These are phyloP conservation scores for Ilyonectria robusta DNA, from an alignment of 2,329 filamentous ascomycete species.

Conservation along the genomic window DNA sequence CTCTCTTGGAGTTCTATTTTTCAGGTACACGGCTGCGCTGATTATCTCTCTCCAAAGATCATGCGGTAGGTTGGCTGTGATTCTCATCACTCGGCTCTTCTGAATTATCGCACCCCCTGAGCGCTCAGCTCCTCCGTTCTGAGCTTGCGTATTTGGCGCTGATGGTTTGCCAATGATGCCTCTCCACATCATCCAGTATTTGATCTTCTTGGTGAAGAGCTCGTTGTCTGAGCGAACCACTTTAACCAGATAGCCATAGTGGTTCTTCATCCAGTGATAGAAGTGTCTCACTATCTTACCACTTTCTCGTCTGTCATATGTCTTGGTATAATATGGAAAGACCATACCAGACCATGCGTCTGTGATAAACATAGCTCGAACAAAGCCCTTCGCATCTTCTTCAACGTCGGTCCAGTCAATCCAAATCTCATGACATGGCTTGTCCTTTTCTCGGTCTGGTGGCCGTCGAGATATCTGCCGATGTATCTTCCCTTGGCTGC, in stretches of 20 bases:
- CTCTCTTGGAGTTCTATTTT: not conserved
- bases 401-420: not conserved
- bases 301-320: not conserved
- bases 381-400: not conserved
- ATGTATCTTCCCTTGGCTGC: not conserved
- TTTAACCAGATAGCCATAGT: not conserved
- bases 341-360: not conserved
- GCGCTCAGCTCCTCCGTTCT: not conserved
- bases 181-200: not conserved
- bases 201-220: not conserved
- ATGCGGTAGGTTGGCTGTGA: not conserved
- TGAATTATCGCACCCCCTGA: not conserved
- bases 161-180: not conserved
- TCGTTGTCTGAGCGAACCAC: not conserved
- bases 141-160: conserved; percentile 1
- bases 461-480: not conserved
- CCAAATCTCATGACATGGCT: not conserved
- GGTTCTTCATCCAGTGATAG: not conserved
- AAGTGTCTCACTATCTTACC: not conserved
- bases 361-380: not conserved
- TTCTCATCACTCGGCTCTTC: not conserved
- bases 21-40: not conserved
- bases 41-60: not conserved
- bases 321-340: not conserved
- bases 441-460: not conserved